Evolutionary conservation across 2,329 filamentous ascomycete genomes (phyloP), one percentile per base, ranked within the genome.

Genomic region (Cytospora piceae): DNA sequence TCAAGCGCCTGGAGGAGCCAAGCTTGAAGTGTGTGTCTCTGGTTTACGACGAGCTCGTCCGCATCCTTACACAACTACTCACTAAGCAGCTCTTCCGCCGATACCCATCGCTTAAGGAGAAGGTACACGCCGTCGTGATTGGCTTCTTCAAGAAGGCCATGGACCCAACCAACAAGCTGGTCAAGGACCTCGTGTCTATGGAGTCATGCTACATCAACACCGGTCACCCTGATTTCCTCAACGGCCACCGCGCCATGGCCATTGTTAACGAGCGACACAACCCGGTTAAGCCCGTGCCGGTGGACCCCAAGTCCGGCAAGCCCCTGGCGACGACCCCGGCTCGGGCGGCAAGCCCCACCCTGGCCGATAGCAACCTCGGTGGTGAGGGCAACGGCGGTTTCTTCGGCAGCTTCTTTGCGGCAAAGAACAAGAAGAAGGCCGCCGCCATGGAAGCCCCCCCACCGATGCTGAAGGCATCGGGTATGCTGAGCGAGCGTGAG

Each of bases 351-450:
- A 96, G 90, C 75, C 95, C 93, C 9, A 90, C 89, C 49, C 81
- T 93, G 62, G 75, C 79, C 59, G 80, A 87, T 53, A 71, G 75
- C 52, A n/a, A n/a, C n/a, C n/a, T 79, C 81, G 54, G 81, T 42
- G 80, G 79, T 32, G 78, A 77, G 68, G 77, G 78, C 62, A 92
- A 92, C 75, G 82, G 85, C 67, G 93, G 94, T 46, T 99, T 99
- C 85, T 99, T 99, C 73, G 95, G 95, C 72, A 96, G 92, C 74
- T 99, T 99, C 86, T 99, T 97, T 76, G 93, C 95, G 14, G 94
- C 92, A 75, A 99, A 98, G 87, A 99, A 98, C 83, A 99, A 98
- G 89, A 99, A 99, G 87, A 98, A 97, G 90, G 96, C 96, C 81
- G 95, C 95, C n/a, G 94, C 94, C 57, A 99, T 99, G 95, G 95